These are phyloP conservation scores for Phalaenopsis hybrid DNA, from an alignment of 116 monocot genomes.

Conservation along the genomic window DNA sequence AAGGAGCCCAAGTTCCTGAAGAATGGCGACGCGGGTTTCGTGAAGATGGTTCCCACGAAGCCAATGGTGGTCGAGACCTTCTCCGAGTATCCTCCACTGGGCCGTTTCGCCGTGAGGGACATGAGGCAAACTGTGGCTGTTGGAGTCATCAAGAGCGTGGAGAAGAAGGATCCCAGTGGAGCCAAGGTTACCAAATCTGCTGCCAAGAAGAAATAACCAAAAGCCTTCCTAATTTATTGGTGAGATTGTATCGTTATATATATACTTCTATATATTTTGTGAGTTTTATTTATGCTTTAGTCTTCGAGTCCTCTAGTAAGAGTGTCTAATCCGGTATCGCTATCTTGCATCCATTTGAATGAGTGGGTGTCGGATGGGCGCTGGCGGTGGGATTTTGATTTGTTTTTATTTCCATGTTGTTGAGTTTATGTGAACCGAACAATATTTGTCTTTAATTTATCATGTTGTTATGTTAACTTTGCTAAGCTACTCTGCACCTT, in stretches of 20 bases:
- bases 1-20: constrained; percentile 43
- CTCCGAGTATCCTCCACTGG: constrained; percentile 30
- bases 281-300: neutral
- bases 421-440: too few relatives aligned
- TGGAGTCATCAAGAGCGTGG: constrained; percentile 44
- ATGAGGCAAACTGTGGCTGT: constrained; percentile 48
- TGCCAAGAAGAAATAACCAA: constrained; percentile 25
- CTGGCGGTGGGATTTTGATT: constrained; percentile 9
- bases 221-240: neutral
- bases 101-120: constrained; percentile 42
- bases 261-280: neutral
- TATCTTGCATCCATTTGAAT: neutral
- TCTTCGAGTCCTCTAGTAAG: neutral
- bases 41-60: constrained; percentile 45
- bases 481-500: too few relatives aligned
- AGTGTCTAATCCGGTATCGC: constrained; percentile 6
- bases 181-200: constrained; percentile 46
- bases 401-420: neutral
- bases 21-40: constrained; percentile 35
- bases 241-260: neutral
- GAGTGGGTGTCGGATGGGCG: neutral
- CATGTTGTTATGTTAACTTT: neutral
- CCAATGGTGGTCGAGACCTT: constrained; percentile 45
- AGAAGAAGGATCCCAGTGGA: constrained; percentile 41
- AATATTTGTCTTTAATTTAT: neutral